These are phyloP conservation scores for Forsythia suspensa DNA, from an alignment of 257 asterid genomes.

Conservation along the genomic window DNA sequence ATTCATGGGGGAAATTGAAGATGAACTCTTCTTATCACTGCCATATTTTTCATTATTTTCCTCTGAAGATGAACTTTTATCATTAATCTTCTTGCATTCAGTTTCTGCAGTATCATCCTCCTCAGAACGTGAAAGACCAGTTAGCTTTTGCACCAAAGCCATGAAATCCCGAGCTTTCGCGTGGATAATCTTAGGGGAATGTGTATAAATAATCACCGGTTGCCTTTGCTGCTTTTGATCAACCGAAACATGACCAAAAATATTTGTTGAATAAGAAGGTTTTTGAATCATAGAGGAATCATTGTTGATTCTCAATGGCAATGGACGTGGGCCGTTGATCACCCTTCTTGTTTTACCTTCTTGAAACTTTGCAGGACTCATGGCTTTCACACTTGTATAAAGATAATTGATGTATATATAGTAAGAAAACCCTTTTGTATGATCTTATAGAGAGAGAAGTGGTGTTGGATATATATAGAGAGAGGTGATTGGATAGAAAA, in stretches of 20 bases:
- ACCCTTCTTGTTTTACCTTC: constrained; percentile 29
- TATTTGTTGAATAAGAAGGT: background rate
- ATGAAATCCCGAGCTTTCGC: constrained; percentile 37
- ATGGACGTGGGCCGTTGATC: constrained; percentile 33
- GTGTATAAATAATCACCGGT: constrained; percentile 52
- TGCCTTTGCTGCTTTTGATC: constrained; percentile 14
- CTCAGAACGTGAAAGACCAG: constrained; percentile 29
- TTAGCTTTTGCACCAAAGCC: constrained; percentile 46
- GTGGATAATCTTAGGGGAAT: constrained; percentile 42
- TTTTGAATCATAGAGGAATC: constrained; percentile 36
- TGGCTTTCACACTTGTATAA: background rate
- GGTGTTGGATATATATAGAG: constrained; percentile 20
- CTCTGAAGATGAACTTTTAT: constrained; percentile 2
- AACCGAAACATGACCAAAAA: too few species aligned
- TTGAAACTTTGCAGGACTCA: constrained; percentile 39
- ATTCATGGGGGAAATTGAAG: constrained; percentile 20
- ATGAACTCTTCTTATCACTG: constrained; percentile 20
- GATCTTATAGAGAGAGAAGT: background rate
- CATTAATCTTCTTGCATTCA: background rate
- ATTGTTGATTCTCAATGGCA: constrained; percentile 31
- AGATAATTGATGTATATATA: background rate
- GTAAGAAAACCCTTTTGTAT: constrained; percentile 12
- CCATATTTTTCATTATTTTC: constrained; percentile 8
- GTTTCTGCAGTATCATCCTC: constrained; percentile 1
- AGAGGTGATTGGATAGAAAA: background rate